Evolutionary conservation across 805 yeast species (phyloP).

Genomic region (Saturnispora gosingensis): DNA sequence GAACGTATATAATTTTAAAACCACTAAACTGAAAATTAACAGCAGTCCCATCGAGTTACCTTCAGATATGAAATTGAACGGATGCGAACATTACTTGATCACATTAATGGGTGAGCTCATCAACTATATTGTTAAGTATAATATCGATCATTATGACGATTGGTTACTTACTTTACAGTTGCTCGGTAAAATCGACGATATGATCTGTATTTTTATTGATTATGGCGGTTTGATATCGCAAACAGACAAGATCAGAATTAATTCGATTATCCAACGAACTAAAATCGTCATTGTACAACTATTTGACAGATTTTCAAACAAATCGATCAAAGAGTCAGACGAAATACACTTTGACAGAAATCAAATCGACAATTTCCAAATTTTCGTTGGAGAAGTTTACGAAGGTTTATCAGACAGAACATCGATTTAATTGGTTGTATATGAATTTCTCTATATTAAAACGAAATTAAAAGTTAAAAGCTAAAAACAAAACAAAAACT

Average conservation of each 20-base stretch:
- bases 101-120: conserved; percentile 57
- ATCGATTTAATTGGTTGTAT: conserved; percentile 16
- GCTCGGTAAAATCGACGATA: conserved; percentile 24
- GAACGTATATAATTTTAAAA: conserved; percentile 10
- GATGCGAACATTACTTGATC: conserved; percentile 55
- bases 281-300: conserved; percentile 21
- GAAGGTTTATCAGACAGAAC: conserved; percentile 30
- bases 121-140: conserved; percentile 44
- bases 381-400: conserved; percentile 27
- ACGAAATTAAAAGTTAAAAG: neutral
- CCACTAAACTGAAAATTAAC: neutral
- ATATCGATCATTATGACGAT: conserved; percentile 16
- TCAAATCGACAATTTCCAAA: conserved; percentile 15
- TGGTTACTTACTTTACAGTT: conserved; percentile 18
- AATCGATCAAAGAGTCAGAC: neutral
- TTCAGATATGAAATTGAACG: conserved; percentile 19
- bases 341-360: conserved; percentile 5
- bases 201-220: conserved; percentile 25
- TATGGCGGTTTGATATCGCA: conserved; percentile 17
- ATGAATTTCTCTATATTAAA: neutral
- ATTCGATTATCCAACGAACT: conserved; percentile 25
- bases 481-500: neutral
- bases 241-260: conserved; percentile 29
- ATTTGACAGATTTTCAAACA: conserved; percentile 22
- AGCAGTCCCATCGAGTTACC: conserved; percentile 2